phyloP scores from a whole-genome alignment of 495 filamentous ascomycete species.

The Neurospora sp. region DNA sequence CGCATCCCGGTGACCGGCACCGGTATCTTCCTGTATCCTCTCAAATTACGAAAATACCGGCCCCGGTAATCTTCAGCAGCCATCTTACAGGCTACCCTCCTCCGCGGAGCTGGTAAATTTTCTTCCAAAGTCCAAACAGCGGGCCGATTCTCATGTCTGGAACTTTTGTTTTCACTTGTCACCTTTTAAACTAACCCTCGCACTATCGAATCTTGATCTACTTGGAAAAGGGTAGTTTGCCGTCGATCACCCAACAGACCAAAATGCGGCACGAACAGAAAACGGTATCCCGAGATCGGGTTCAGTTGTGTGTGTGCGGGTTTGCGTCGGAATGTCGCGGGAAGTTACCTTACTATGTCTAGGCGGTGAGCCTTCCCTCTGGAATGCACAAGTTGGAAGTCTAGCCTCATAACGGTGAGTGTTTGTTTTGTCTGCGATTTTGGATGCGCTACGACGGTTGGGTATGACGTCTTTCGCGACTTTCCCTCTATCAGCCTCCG shows the following conservation, averaged over 20 bases:
- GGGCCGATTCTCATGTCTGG: not conserved
- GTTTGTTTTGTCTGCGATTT: not conserved
- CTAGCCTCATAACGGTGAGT: not conserved
- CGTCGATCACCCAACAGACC: not conserved
- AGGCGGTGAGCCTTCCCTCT: not conserved
- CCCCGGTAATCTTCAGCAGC: not conserved
- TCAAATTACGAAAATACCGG: not conserved
- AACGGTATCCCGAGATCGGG: not conserved
- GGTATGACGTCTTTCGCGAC: not conserved
- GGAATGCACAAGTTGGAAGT: not conserved
- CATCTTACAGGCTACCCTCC: not conserved
- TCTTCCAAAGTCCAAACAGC: not conserved
- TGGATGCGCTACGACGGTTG: not conserved
- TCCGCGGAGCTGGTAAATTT: not conserved
- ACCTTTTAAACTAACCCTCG: not conserved
- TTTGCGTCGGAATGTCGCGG: not conserved
- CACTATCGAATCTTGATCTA: not conserved
- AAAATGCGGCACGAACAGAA: not conserved
- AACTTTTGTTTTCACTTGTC: not conserved
- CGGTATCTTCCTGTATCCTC: not conserved
- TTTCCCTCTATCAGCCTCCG: not conserved
- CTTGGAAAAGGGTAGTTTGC: not conserved
- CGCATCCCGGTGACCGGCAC: not conserved
- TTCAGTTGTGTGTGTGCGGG: not conserved
- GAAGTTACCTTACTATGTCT: not conserved